Evolutionary conservation across 805 yeast genomes (phyloP), one percentile per base, ranked within the genome.

Genomic region (Monosporozyma servazzii): DNA sequence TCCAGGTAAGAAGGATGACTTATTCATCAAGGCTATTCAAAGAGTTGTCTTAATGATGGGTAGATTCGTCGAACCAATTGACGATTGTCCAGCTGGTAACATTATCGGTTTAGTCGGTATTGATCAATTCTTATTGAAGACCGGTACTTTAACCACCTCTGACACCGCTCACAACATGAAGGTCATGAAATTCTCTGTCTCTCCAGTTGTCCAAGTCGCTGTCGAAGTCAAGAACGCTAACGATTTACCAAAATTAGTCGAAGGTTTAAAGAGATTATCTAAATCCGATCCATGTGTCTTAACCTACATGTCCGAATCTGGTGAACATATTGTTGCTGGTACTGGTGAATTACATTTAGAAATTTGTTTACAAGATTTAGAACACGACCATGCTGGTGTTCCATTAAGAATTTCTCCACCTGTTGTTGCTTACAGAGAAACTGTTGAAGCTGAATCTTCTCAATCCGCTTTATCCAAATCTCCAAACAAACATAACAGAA

Each of bases 11-110:
- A 91, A 93, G 85, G 96, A 88, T 55, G 99, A 91, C 72, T 81
- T 91, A 69, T 93, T 91, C 89, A 63, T 91, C 73, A 91, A 91
- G 86, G 86, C 96, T 67, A 80, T 91, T 71, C 99, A 91, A 83
- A 91, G 99, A 84, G 93, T 96, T 69, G 99, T 91, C 70, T 82
- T 91, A 73, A 91, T 91, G 99, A 91, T 91, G 99, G 99, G 99
- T 75, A 88, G 97, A 80, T 76, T 79, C 75, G 95, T 88, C 71
- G 99, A 91, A 83, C 88, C 91, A 73, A 91, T 91, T 70, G 98
- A 91, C 71, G 98, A 91, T 81, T 87, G 95, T 80, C 98, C 99
- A 75, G 97, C 98, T 68, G 99, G 99, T 88, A 91, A 91, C 96
- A 91, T 91, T 85, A 83, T 90, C 73, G 99, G 98, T 89, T 81